Percentiles rank a stretch among this genome's conserved stretches.
These are phyloP conservation scores for Malania oleifera DNA, from an alignment of 164 flowering plant species.

Conservation along the genomic window DNA sequence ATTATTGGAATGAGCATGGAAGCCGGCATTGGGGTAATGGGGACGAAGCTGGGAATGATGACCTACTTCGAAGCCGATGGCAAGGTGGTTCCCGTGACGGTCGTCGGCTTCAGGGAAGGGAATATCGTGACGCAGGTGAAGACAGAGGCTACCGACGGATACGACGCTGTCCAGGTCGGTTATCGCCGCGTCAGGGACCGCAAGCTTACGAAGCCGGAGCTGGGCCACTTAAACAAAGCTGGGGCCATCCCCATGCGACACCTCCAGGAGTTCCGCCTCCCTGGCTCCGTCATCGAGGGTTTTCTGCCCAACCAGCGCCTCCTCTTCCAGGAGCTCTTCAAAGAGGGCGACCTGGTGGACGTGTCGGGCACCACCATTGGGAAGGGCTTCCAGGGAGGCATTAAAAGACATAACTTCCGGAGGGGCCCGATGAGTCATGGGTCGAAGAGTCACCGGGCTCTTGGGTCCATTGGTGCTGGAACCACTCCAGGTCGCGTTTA, in stretches of 20 bases:
- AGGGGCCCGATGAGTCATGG: constrained; percentile 96
- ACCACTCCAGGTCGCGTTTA: constrained; percentile 94
- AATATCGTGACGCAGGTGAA: constrained; percentile 95
- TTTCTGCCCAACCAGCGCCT: constrained; percentile 72
- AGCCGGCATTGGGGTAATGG: constrained; percentile 96
- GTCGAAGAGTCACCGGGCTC: constrained; percentile 86
- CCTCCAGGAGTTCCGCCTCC: constrained; percentile 86
- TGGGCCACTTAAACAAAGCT: constrained; percentile 79
- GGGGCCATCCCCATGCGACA: constrained; percentile 84
- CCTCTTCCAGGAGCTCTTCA: constrained; percentile 59
- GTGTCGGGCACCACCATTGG: constrained; percentile 93
- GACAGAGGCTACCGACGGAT: constrained; percentile 80
- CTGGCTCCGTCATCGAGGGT: constrained; percentile 37
- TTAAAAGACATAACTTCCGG: constrained; percentile 75
- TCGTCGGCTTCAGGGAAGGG: constrained; percentile 88
- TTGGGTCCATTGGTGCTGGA: constrained; percentile 97
- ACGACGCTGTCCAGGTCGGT: constrained; percentile 86
- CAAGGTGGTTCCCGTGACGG: constrained; percentile 82
- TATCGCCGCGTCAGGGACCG: constrained; percentile 77
- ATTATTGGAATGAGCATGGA: constrained; percentile 60
- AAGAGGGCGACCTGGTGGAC: constrained; percentile 90
- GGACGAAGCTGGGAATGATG: constrained; percentile 97
- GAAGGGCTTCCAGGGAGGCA: constrained; percentile 99
- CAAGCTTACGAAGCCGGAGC: constrained; percentile 84
- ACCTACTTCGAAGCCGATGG: constrained; percentile 69